Base-by-base conservation (phyloP, 768 basidiomycete genomes). In the Lactarius sanguifluus region DNA sequence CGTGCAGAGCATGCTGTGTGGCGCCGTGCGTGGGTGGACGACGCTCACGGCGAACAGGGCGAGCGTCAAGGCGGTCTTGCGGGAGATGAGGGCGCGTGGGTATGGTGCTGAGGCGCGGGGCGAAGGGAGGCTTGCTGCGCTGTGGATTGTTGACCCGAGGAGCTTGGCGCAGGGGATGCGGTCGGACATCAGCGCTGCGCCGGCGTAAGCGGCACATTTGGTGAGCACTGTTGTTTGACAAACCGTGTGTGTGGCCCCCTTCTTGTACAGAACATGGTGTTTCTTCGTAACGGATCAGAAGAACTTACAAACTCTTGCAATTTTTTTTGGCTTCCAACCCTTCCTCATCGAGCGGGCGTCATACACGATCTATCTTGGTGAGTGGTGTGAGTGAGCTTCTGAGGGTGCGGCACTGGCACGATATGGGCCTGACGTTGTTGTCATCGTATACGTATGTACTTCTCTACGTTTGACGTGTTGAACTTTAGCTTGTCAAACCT, bases 41-140 rank as follows among this genome's bases (percentile, higher is more conserved):
- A 92, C 91, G n/a, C 78, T 96, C 57, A 95, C 93, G 5, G 92
- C 92, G 10, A 96, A 96, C 71, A 81, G 85, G 69, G 82, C 88
- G 36, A 92, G 92, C 70, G 85, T 94, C 30, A 86, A 83, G 72
- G 86, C 86, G 28, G 79, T 95, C n/a, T 67, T 94, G 66, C 80
- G 86, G 66, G 89, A 89, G 74, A 82, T 93, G 75, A 83, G 79
- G 64, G 72, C 75, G 18, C 66, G 77, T 2, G 77, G 77, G 36
- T 72, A 43, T 10, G 71, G n/a, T 5, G 67, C 65, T 13, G 64
- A 60, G 15, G 60, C 50, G 25, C 64, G 41, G 28, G 66, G 36
- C 2, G 64, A 56, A 0, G 71, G 70, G 20, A 58, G 41, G 40
- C 79, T 71, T 1, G 64, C 67, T 0, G 83, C 82, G 3, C 75